Base-by-base conservation (phyloP, 2,329 filamentous ascomycete species). In the Aspergillus unguis region DNA sequence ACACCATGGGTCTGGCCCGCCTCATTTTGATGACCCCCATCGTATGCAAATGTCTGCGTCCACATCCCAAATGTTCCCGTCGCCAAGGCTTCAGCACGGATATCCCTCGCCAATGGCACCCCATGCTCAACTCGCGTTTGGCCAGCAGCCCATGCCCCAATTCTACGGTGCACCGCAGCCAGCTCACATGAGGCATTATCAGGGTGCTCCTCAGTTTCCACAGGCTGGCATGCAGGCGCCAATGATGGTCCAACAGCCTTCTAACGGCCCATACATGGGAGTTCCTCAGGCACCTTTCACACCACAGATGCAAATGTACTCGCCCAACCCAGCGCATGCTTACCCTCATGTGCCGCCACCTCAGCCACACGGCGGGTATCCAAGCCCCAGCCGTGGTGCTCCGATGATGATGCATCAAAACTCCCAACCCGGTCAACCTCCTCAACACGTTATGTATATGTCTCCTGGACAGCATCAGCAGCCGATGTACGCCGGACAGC, bases 321-420 rank as follows among this genome's bases (percentile, higher is more conserved):
- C 90, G 23, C 84, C 84, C n/a, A 85, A 82, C 66, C 68, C 88
- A 75, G 74, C 88, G 76, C 80, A 91, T 82, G 79, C 85, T 71
- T 84, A 84, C 58, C 79, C 80, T 33, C 78, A 78, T 62, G 72
- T 71, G 23, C 72, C 77, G 57, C 75, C 75, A 36, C 75, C 75
- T 37, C 77, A 80, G 52, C 77, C 77, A 50, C 83, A 86, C 23
- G 88, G 83, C 40, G 90, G 90, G 11, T 96, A 89, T 65, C 88
- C 90, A n/a, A 96, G 92, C 67, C 92, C 92, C 1, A 85, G 90
- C 52, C 84, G 91, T 44, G 85, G 86, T 23, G 90, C 94, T 9
- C 86, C 90, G 2, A 90, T 95, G 85, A 97, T 97, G 92, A 88
- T 86, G 64, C 92, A 92, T 60, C 90, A 96, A 74, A 90, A 90